These are phyloP conservation scores for Trametes pubescens DNA, from an alignment of 1,284 basidiomycete genomes.

Conservation along the genomic window DNA sequence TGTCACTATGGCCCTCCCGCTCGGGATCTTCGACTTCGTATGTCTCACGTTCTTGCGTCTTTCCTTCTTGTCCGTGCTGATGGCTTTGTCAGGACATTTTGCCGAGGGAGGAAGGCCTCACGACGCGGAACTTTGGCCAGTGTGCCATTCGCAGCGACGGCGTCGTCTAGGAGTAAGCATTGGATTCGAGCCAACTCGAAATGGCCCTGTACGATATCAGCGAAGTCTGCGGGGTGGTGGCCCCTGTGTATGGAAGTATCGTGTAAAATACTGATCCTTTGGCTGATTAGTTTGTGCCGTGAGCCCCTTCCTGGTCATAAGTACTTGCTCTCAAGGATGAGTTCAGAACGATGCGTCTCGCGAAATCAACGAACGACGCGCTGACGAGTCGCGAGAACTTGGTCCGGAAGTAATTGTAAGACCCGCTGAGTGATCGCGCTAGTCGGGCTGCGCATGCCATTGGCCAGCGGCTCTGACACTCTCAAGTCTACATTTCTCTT, in stretches of 20 bases:
- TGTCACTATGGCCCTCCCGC: constrained; percentile 74
- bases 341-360: no score
- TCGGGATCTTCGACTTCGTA: constrained; percentile 78
- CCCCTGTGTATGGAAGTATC: background rate
- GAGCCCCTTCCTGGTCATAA: no score
- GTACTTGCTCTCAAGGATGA: no score
- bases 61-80: background rate
- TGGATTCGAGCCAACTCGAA: constrained; percentile 9
- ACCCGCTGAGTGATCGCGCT: no score
- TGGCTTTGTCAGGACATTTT: constrained; percentile 59
- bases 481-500: no score
- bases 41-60: constrained; percentile 33
- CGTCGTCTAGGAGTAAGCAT: constrained; percentile 44
- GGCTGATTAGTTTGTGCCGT: no score
- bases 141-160: constrained; percentile 75
- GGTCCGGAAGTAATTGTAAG: no score
- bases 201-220: background rate
- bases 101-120: constrained; percentile 66
- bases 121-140: constrained; percentile 66
- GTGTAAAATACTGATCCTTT: no score
- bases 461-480: no score
- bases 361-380: no score
- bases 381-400: no score
- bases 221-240: background rate
- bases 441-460: no score